A percentile compares a stretch with the other conserved stretches of the same genome.
These are phyloP conservation scores for Entonaema liquescens DNA, from an alignment of 495 filamentous ascomycete genomes.

Conservation along the genomic window DNA sequence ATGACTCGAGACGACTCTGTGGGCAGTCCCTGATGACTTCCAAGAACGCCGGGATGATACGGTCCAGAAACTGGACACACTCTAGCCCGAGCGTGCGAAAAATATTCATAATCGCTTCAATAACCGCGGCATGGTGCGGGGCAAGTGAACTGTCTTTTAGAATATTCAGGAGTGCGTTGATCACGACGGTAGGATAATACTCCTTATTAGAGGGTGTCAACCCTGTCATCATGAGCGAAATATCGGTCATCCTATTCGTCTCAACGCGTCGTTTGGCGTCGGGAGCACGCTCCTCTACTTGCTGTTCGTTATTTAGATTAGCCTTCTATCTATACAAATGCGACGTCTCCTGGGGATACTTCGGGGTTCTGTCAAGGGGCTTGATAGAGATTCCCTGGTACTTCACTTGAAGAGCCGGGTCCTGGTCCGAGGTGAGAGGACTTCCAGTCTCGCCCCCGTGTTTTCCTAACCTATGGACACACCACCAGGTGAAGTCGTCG, in stretches of 20 bases:
- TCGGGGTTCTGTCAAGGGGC: background rate
- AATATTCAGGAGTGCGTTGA: slow-evolving; percentile 91
- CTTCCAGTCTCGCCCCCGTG: slow-evolving; percentile 23
- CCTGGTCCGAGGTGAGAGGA: slow-evolving; percentile 21
- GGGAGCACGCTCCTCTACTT: slow-evolving; percentile 69
- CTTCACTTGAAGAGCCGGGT: slow-evolving; percentile 1
- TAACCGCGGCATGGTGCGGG: slow-evolving; percentile 92
- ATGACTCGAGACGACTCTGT: slow-evolving; percentile 79
- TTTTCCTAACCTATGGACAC: slow-evolving; percentile 8
- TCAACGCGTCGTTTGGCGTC: slow-evolving; percentile 69
- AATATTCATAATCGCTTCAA: slow-evolving; percentile 98
- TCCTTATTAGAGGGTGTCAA: slow-evolving; percentile 97
- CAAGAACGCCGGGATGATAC: slow-evolving; percentile 94
- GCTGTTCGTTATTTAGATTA: slow-evolving; percentile 45
- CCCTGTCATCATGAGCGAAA: slow-evolving; percentile 96
- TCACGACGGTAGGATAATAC: slow-evolving; percentile 97
- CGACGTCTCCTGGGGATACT: background rate
- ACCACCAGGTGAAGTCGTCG: slow-evolving; percentile 13
- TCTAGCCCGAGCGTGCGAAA: slow-evolving; percentile 95
- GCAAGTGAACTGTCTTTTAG: slow-evolving; percentile 86
- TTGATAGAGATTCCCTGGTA: background rate
- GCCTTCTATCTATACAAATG: slow-evolving; percentile 12
- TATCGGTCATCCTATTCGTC: slow-evolving; percentile 79
- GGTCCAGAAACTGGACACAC: slow-evolving; percentile 90
- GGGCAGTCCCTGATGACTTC: slow-evolving; percentile 81